phyloP scores from a whole-genome alignment of 208 protist genomes.

The Herpetomonas muscarum region DNA sequence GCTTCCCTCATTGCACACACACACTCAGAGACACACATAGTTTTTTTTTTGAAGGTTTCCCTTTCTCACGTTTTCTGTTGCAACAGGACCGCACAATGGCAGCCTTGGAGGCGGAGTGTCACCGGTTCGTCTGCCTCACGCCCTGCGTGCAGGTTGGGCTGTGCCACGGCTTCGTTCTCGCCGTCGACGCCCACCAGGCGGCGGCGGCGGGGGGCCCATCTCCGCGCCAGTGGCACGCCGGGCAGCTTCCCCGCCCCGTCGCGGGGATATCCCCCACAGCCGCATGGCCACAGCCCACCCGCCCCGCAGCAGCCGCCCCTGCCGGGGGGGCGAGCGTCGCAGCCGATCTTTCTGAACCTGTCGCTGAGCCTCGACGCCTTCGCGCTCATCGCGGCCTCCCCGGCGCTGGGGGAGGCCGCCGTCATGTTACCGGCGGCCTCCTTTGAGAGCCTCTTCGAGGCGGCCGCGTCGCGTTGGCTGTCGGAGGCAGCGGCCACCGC shows the following conservation, averaged over 20 bases:
- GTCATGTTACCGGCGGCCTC: conserved; percentile 1
- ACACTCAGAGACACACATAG: no score
- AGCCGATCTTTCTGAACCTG: not conserved
- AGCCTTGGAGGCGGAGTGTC: not conserved
- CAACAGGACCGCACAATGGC: no score
- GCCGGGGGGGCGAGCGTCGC: not conserved
- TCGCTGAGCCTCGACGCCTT: not conserved
- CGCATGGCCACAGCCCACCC: not conserved
- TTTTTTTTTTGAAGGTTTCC: no score
- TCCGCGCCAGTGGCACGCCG: not conserved
- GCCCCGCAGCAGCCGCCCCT: not conserved
- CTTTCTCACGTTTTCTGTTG: no score
- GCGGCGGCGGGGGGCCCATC: not conserved
- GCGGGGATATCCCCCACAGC: not conserved
- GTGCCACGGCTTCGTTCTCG: not conserved
- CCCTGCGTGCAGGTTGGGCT: not conserved
- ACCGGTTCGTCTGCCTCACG: not conserved
- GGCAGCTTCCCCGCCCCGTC: not conserved
- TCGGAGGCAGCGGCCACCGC: no score
- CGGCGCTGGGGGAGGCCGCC: not conserved
- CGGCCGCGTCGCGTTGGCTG: conserved; percentile 8
- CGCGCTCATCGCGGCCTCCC: not conserved
- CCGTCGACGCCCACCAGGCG: not conserved
- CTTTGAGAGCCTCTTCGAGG: not conserved
- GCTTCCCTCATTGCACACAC: not conserved